These are phyloP conservation scores for Musa balbisiana DNA, from an alignment of 202 grass and related monocot genomes.

Conservation along the genomic window DNA sequence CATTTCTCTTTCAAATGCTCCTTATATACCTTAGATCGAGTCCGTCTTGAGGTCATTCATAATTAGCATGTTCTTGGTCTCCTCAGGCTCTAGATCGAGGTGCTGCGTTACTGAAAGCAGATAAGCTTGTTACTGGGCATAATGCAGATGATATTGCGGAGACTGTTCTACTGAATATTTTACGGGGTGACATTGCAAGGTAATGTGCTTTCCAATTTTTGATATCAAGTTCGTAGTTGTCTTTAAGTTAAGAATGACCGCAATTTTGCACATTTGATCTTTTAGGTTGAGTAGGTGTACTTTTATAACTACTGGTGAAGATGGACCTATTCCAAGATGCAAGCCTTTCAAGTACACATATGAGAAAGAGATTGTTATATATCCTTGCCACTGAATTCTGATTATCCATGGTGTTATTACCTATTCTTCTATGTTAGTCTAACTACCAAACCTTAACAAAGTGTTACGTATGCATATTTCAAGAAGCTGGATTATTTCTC, in stretches of 20 bases:
- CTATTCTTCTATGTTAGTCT: conserved; percentile 1
- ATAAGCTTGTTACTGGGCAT: conserved; percentile 97
- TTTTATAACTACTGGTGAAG: conserved; percentile 90
- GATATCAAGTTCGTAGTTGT: not conserved
- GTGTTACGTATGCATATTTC: conserved; percentile 81
- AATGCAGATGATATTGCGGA: conserved; percentile 99
- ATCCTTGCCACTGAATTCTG: conserved; percentile 50
- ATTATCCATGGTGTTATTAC: conserved; percentile 7
- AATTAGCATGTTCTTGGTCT: conserved; percentile 11
- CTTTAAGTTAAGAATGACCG: not conserved
- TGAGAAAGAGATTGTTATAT: conserved; percentile 99
- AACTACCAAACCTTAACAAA: conserved; percentile 45
- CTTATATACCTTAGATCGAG: not conserved
- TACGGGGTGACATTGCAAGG: conserved; percentile 97
- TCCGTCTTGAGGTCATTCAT: not conserved
- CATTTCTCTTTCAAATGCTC: not conserved
- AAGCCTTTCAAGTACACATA: conserved; percentile 99
- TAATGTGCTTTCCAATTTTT: conserved; percentile 6
- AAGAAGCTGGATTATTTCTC: conserved; percentile 99
- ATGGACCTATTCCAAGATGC: conserved; percentile 98
- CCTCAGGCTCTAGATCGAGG: conserved; percentile 75
- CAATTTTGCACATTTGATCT: conserved; percentile 9
- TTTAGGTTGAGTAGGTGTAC: conserved; percentile 98
- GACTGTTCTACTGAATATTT: conserved; percentile 91
- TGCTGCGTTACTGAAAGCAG: conserved; percentile 79